phyloP scores from a whole-genome alignment of 2,329 filamentous ascomycete genomes.

The Aureobasidium sp. region DNA sequence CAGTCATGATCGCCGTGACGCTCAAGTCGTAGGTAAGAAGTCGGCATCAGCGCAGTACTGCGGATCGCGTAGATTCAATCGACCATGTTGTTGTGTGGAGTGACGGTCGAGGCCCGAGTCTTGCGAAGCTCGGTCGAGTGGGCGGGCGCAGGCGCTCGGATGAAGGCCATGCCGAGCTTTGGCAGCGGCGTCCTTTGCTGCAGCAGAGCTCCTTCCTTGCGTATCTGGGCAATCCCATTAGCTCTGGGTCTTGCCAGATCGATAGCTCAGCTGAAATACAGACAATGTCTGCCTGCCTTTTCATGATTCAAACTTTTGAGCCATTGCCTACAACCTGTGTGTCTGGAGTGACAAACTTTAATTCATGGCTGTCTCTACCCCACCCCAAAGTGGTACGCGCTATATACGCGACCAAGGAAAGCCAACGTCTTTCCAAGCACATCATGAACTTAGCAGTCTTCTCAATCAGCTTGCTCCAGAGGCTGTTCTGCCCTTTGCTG shows the following conservation, averaged over 20 bases:
- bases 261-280: too few relatives aligned
- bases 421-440: background rate
- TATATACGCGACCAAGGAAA: background rate
- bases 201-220: background rate
- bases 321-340: too few relatives aligned
- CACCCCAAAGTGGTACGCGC: background rate
- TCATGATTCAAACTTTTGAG: too few relatives aligned
- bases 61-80: background rate
- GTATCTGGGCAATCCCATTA: background rate
- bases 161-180: background rate
- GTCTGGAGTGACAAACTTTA: too few relatives aligned
- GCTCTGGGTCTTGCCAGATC: too few relatives aligned
- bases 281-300: too few relatives aligned
- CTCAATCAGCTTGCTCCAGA: too few relatives aligned
- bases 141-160: background rate
- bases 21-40: too few relatives aligned
- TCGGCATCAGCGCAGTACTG: background rate
- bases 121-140: background rate
- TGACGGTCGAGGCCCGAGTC: too few relatives aligned
- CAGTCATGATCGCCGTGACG: background rate
- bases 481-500: too few relatives aligned
- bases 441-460: too few relatives aligned
- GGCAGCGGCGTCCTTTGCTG: background rate
- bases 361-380: background rate
- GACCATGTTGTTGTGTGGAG: background rate